Conservation (phyloP, 495 filamentous ascomycete genomes). For the Daldinia childiae region DNA sequence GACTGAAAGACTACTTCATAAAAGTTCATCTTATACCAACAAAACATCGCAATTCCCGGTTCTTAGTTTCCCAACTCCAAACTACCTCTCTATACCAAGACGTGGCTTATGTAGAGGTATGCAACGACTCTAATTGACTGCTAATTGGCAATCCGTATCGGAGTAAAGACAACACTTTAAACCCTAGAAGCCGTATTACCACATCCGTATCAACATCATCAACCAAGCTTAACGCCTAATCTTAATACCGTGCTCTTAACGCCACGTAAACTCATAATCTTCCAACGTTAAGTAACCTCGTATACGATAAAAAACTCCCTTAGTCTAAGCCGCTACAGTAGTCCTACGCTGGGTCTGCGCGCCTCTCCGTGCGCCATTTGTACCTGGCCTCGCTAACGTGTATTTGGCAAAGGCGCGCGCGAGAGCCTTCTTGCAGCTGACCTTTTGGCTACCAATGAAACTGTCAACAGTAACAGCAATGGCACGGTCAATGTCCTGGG, state of each 20-base stretch:
- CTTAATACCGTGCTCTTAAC: background rate
- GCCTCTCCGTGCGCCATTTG: conserved; percentile 17
- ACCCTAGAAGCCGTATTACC: conserved; percentile 5
- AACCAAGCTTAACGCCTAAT: background rate
- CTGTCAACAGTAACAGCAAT: conserved; percentile 97
- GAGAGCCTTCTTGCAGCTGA: conserved; percentile 97
- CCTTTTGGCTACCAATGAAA: conserved; percentile 96
- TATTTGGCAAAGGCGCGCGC: conserved; percentile 98
- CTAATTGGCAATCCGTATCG: background rate
- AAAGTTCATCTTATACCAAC: too few relatives aligned
- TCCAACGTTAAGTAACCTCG: background rate
- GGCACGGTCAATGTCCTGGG: conserved; percentile 92
- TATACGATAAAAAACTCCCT: background rate
- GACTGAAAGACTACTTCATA: too few relatives aligned
- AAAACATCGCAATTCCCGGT: background rate
- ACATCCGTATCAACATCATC: conserved; percentile 24
- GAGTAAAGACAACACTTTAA: conserved; percentile 5
- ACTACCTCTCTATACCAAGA: background rate
- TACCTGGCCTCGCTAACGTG: conserved; percentile 61
- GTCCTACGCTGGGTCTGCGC: conserved; percentile 37
- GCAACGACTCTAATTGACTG: background rate
- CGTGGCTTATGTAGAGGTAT: background rate
- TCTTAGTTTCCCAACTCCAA: background rate
- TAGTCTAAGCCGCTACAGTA: conserved; percentile 26
- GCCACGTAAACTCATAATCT: background rate